Base-by-base conservation (phyloP, 495 filamentous ascomycete species). In the Hyaloscypha hepaticicola region DNA sequence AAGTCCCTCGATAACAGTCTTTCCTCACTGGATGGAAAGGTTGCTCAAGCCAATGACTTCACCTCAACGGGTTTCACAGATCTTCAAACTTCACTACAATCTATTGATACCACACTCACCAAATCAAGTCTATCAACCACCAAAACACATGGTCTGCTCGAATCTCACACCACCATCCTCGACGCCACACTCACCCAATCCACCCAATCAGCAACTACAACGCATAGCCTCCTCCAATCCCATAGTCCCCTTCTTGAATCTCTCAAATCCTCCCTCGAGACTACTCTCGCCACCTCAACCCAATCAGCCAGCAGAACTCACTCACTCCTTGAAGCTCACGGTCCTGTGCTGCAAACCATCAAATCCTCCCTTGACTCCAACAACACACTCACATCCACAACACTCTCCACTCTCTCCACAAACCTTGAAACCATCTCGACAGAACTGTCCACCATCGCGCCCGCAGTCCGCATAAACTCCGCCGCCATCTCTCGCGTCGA, bases 401-500 rank as follows among this genome's bases (percentile, higher is more conserved):
- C 29, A 7, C 21, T 48, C 31, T 21, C 26, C 19, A 12, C 57
- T 5, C 57, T 60, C 22, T 22, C 57, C 57, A 26, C 57, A 3
- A 28, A 29, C 57, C 38, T 60, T 4, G 22, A 25, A 4, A 6
- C 57, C 26, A 25, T 48, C 31, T 5, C 38, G 5, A 28, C 58
- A 49, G 41, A 25, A 45, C 22, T 61, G 24, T n/a, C 9, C 26
- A 28, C 38, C n/a, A 29, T 38, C 38, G 52, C 34, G 3, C 24
- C 58, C 34, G 58, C 58, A 24, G 28, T 61, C 12, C 58, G 58
- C 24, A 28, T 51, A 9, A 61, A 61, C 48, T 52, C 48, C 11
- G 45, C 58, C 22, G 58, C 58, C 7, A 61, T 61, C 26, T 61
- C 58, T 7, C 38, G 58, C 4, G 58, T 61, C n/a, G 58, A 61